Conservation (phyloP, 805 yeast genomes). For the Yarrowia divulgata region DNA sequence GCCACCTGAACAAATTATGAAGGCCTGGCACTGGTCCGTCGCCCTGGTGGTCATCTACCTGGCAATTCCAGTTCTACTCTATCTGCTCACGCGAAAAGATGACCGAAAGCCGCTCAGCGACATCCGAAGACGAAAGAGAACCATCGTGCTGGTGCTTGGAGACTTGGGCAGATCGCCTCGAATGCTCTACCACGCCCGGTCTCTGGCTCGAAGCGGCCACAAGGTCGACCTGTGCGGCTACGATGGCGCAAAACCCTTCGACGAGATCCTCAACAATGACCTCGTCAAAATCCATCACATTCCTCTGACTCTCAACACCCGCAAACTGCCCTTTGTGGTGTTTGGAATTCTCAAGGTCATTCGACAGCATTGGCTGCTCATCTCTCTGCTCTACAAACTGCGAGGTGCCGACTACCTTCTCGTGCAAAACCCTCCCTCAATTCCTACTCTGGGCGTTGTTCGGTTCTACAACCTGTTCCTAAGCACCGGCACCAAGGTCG, state of each 20-base stretch:
- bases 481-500: slow-evolving; percentile 63
- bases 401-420: slow-evolving; percentile 72
- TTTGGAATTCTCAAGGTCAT: slow-evolving; percentile 68
- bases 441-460: slow-evolving; percentile 77
- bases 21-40: slow-evolving; percentile 41
- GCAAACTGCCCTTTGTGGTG: slow-evolving; percentile 59
- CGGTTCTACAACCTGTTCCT: slow-evolving; percentile 60
- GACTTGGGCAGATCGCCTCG: slow-evolving; percentile 96
- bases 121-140: slow-evolving; percentile 55
- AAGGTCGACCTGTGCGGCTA: slow-evolving; percentile 88
- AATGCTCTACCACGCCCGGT: slow-evolving; percentile 86
- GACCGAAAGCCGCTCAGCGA: slow-evolving; percentile 28
- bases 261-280: slow-evolving; percentile 44
- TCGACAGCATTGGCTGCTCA: slow-evolving; percentile 60
- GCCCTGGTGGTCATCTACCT: slow-evolving; percentile 42
- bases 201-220: slow-evolving; percentile 72
- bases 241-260: slow-evolving; percentile 43
- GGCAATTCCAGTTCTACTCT: slow-evolving; percentile 43
- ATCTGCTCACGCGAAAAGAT: slow-evolving; percentile 40
- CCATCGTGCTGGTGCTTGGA: slow-evolving; percentile 84
- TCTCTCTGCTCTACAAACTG: slow-evolving; percentile 58
- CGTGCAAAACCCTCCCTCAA: slow-evolving; percentile 86
- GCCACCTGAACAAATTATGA: slow-evolving; percentile 26
- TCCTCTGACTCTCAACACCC: slow-evolving; percentile 44
- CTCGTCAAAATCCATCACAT: slow-evolving; percentile 48